Conservation (phyloP, 2,329 filamentous ascomycete species). For the Colletotrichum sp. region DNA sequence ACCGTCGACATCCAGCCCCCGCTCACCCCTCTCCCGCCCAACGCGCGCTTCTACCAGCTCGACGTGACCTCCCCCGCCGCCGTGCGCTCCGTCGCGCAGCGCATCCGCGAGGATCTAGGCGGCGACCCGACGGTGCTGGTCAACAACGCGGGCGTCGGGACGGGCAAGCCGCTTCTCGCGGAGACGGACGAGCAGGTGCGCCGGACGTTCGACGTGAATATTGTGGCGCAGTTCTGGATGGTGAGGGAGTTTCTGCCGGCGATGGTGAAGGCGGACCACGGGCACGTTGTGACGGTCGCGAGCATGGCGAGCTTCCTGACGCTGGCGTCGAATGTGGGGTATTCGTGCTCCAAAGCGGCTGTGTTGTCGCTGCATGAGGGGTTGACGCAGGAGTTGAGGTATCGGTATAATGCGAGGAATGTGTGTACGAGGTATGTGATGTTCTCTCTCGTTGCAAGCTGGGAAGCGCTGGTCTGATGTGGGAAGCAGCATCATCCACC, state of each 20-base stretch:
- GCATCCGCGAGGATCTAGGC: slow-evolving; percentile 43
- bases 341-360: neutral
- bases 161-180: neutral
- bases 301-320: neutral
- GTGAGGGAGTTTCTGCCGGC: neutral
- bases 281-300: neutral
- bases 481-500: neutral
- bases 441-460: no score
- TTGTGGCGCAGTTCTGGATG: neutral
- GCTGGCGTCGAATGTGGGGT: neutral
- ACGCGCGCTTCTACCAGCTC: neutral
- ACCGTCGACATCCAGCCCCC: neutral
- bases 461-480: neutral
- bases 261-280: neutral
- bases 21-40: neutral
- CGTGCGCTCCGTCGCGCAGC: slow-evolving; percentile 43
- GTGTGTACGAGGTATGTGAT: slow-evolving; percentile 19
- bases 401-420: neutral
- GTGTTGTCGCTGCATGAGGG: neutral
- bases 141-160: slow-evolving; percentile 44
- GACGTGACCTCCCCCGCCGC: neutral
- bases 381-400: neutral
- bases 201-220: neutral
- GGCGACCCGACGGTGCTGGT: slow-evolving; percentile 38
- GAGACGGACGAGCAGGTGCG: neutral